These are phyloP conservation scores for Madurella fahalii DNA, from an alignment of 2,329 filamentous ascomycete species.

Conservation along the genomic window DNA sequence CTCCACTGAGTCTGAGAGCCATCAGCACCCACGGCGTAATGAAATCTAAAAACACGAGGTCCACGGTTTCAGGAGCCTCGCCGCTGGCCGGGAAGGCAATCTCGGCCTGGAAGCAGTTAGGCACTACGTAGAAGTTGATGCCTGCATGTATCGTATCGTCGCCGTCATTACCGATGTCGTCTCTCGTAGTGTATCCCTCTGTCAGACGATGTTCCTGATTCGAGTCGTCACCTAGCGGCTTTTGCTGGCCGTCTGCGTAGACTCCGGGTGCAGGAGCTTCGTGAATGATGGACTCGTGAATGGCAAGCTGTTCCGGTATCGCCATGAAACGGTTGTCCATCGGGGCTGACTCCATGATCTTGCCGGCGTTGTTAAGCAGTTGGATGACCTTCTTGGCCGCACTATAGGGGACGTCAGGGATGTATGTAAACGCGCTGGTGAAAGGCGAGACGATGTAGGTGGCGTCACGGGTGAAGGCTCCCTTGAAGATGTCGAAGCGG, in stretches of 20 bases:
- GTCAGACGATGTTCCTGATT: constrained; percentile 44
- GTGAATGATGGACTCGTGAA: constrained; percentile 28
- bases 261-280: constrained; percentile 13
- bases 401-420: constrained; percentile 76
- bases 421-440: constrained; percentile 68
- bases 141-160: constrained; percentile 82
- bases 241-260: constrained; percentile 25
- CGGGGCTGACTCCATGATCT: constrained; percentile 39
- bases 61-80: constrained; percentile 64
- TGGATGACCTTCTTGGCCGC: constrained; percentile 66
- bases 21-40: constrained; percentile 76
- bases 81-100: constrained; percentile 54
- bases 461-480: constrained; percentile 81
- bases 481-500: constrained; percentile 93
- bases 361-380: constrained; percentile 53
- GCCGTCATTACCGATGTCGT: constrained; percentile 77
- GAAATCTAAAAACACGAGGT: constrained; percentile 89
- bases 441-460: constrained; percentile 88
- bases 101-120: constrained; percentile 75
- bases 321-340: constrained; percentile 45
- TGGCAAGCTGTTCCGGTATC: constrained; percentile 44
- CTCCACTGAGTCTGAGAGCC: constrained; percentile 61
- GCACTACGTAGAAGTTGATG: constrained; percentile 71
- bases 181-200: constrained; percentile 79
- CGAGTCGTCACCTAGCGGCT: constrained; percentile 29